A percentile compares a stretch with the other conserved stretches of the same genome.
These are phyloP conservation scores for Fusarium sp. DNA, from an alignment of 2,329 filamentous ascomycete species.

Conservation along the genomic window DNA sequence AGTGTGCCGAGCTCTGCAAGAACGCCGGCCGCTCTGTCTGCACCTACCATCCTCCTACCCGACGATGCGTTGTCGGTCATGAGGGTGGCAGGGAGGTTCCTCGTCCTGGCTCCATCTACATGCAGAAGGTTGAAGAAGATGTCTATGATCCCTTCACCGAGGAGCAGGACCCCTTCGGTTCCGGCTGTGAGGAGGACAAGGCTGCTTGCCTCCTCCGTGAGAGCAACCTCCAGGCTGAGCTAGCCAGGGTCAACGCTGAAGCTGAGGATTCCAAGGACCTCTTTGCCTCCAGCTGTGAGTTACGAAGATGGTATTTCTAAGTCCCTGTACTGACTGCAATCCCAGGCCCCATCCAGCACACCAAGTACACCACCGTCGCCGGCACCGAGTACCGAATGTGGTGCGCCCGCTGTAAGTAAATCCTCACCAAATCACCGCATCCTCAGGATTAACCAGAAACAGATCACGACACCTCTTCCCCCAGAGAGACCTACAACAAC, in stretches of 20 bases:
- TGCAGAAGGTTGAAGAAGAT: background rate
- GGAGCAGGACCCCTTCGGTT: background rate
- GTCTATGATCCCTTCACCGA: background rate
- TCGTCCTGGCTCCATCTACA: background rate
- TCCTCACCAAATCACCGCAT: background rate
- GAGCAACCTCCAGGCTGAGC: background rate
- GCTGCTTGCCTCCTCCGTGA: background rate
- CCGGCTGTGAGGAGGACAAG: background rate
- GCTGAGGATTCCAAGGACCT: background rate
- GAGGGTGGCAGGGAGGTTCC: background rate
- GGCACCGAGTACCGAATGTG: background rate
- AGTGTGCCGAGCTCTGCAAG: background rate
- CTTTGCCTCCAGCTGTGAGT: background rate
- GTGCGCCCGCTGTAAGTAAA: background rate
- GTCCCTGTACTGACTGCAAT: background rate
- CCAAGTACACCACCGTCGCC: background rate
- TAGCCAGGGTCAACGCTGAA: background rate
- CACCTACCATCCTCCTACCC: background rate
- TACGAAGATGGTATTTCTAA: rapidly evolving
- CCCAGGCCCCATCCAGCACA: background rate
- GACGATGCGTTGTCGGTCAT: background rate
- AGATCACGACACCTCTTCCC: background rate
- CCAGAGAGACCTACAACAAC: background rate
- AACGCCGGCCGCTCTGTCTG: background rate
- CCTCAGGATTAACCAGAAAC: background rate